phyloP scores from a whole-genome alignment of 805 yeast species.

The Candida palmyrensis region DNA sequence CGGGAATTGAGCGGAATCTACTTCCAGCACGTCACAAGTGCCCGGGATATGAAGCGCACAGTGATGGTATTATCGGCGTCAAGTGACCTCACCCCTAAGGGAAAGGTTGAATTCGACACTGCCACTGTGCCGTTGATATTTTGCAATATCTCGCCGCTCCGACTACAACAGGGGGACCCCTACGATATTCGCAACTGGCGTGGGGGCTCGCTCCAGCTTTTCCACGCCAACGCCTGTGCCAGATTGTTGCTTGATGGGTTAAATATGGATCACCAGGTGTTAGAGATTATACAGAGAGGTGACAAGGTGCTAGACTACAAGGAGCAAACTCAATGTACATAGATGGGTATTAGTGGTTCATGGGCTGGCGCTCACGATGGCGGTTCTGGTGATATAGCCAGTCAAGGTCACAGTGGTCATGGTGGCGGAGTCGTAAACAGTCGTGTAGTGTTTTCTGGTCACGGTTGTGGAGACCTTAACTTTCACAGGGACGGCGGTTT shows the following conservation, averaged over 20 bases:
- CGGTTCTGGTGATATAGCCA: no score
- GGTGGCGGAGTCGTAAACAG: no score
- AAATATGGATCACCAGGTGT: conserved; percentile 21
- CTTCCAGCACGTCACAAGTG: conserved; percentile 25
- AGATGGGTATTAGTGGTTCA: no score
- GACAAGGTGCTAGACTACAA: no score
- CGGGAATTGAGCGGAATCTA: conserved; percentile 54
- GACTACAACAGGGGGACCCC: conserved; percentile 13
- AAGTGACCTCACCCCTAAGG: conserved; percentile 43
- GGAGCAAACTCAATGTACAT: no score
- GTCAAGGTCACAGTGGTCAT: no score
- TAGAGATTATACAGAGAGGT: conserved; percentile 6
- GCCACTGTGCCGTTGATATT: conserved; percentile 42
- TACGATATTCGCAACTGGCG: conserved; percentile 34
- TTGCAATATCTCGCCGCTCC: conserved; percentile 32
- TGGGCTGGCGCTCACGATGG: no score
- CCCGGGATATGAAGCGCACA: conserved; percentile 14
- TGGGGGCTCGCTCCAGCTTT: conserved; percentile 24
- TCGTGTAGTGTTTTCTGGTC: no score
- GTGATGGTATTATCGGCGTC: conserved; percentile 44
- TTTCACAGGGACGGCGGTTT: no score
- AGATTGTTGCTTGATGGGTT: conserved; percentile 19
- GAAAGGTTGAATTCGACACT: conserved; percentile 39
- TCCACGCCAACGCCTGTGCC: conserved; percentile 7
- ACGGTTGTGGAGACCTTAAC: no score